These are phyloP conservation scores for Camellia lanceoleosa DNA, from an alignment of 148 eudicot genomes.

Conservation along the genomic window DNA sequence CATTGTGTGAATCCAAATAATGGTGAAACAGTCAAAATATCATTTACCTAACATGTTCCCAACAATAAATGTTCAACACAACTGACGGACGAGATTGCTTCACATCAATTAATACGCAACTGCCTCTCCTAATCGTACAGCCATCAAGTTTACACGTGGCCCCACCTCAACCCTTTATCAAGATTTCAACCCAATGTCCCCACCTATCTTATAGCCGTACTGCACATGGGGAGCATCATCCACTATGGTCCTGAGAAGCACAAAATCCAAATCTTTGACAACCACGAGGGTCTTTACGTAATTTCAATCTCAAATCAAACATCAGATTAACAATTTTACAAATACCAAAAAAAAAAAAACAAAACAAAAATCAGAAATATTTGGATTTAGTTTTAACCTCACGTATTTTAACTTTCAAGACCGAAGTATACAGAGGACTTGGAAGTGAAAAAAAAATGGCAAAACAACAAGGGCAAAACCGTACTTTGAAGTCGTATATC, in stretches of 20 bases:
- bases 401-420: not conserved
- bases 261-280: not conserved
- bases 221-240: not conserved
- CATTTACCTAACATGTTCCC: too few relatives aligned
- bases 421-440: not conserved
- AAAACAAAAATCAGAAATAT: not conserved
- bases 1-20: too few relatives aligned
- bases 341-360: not conserved
- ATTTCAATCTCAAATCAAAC: not conserved
- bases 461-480: constrained; percentile 9
- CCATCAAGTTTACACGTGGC: not conserved
- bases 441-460: not conserved
- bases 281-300: not conserved
- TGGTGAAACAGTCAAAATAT: too few relatives aligned
- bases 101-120: not conserved
- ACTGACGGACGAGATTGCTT: not conserved
- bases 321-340: not conserved
- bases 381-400: too few relatives aligned
- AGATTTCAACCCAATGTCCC: not conserved
- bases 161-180: not conserved
- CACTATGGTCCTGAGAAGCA: not conserved
- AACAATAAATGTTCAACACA: not conserved
- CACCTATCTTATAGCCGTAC: not conserved
- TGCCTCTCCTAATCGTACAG: not conserved
- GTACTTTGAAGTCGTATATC: not conserved